These are phyloP conservation scores for Oryza nivara DNA, from an alignment of 176 grass and related monocot species.

Conservation along the genomic window DNA sequence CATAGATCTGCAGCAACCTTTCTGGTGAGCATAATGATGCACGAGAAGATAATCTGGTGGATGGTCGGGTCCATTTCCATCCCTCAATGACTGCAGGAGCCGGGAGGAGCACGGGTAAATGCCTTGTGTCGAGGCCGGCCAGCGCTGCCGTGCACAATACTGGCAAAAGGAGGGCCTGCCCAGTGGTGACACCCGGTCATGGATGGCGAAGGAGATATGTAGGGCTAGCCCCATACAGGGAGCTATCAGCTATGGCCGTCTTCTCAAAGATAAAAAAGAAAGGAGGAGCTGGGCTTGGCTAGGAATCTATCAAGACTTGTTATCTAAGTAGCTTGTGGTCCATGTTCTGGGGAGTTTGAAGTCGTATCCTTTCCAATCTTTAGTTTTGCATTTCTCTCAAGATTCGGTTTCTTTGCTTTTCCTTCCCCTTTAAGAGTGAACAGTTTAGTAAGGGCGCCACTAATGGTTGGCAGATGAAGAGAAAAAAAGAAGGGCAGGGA, in stretches of 20 bases:
- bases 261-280: conserved; percentile 38
- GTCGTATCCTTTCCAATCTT: conserved; percentile 60
- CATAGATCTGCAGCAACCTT: conserved; percentile 71
- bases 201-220: conserved; percentile 44
- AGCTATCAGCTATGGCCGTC: conserved; percentile 34
- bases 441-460: conserved; percentile 44
- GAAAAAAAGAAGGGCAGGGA: conserved; percentile 10
- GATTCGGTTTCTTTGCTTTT: conserved; percentile 46
- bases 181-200: conserved; percentile 40
- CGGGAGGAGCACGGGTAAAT: conserved; percentile 44
- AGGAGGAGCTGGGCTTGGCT: conserved; percentile 36
- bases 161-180: neutral
- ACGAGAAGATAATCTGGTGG: conserved; percentile 56
- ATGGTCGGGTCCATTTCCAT: conserved; percentile 58
- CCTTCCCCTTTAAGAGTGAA: conserved; percentile 41
- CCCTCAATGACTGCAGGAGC: conserved; percentile 47
- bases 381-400: conserved; percentile 54
- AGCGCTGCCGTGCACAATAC: conserved; percentile 48
- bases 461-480: conserved; percentile 49
- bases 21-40: conserved; percentile 71
- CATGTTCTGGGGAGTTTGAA: conserved; percentile 56
- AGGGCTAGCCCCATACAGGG: neutral
- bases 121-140: conserved; percentile 48
- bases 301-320: conserved; percentile 61
- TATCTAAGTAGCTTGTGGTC: conserved; percentile 57